Percentiles rank a stretch among this genome's conserved stretches.
Conservation (phyloP, 306 rosid species). For the Trichosanthes truncata region DNA sequence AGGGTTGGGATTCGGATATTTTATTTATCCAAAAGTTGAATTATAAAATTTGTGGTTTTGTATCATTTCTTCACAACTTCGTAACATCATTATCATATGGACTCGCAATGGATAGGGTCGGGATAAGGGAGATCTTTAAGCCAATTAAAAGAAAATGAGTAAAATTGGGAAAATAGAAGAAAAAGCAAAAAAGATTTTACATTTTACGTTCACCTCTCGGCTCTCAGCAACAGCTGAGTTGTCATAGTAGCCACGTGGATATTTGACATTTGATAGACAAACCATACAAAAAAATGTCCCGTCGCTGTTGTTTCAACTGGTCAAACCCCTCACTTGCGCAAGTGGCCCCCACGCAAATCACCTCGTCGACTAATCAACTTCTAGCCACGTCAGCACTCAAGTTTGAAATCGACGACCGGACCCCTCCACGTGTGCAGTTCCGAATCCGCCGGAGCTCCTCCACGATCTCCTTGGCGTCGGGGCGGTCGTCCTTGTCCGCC, state of each 20-base stretch:
- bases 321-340: slow-evolving; percentile 42
- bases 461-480: slow-evolving; percentile 74
- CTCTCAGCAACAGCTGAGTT: background rate
- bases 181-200: background rate
- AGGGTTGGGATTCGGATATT: background rate
- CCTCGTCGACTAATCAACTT: slow-evolving; percentile 3
- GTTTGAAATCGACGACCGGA: slow-evolving; percentile 17
- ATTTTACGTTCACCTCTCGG: background rate
- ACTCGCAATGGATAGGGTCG: background rate
- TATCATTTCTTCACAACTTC: background rate
- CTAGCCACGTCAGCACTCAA: slow-evolving; percentile 25
- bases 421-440: slow-evolving; percentile 25
- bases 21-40: no score
- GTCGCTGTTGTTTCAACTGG: slow-evolving; percentile 12
- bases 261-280: background rate
- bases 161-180: background rate
- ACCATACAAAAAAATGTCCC: background rate
- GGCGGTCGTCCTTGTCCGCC: slow-evolving; percentile 85
- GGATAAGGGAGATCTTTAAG: background rate
- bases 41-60: no score
- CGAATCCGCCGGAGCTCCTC: slow-evolving; percentile 54
- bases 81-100: background rate
- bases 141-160: background rate
- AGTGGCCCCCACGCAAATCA: slow-evolving; percentile 1
- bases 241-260: background rate